Evolutionary conservation across 352 stramenopile genomes (phyloP), one percentile per base, ranked within the genome.

Genomic region (Globisporangium paroecandrum): DNA sequence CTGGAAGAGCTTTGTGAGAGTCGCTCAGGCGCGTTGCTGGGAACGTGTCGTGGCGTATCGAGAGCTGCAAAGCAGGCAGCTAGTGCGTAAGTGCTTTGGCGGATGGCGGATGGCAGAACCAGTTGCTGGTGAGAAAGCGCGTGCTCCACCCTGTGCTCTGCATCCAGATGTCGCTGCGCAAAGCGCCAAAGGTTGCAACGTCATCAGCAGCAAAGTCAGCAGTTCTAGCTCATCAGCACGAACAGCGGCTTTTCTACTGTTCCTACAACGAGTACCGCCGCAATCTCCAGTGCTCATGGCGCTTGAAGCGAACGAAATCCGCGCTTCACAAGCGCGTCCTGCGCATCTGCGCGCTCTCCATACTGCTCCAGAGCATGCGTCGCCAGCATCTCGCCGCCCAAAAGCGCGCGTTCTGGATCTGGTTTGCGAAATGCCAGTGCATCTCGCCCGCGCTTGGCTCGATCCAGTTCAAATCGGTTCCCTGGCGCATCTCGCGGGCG

Each of bases 391-490:
- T 53, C 10, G 34, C 22, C 1, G 25, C 66, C 0, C 54, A 77
- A 20, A 78, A 73, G 18, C 76, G 71, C 54, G 67, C 81, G 20
- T 41, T 88, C 12, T 89, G 81, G 79, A 53, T 54, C n/a, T 89
- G 81, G 81, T 78, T 88, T 51, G 64, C 69, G 3, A 62, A 49
- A 22, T 61, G 74, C 3, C 78, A 84, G 29, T 20, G 38, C 43
- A 68, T 69, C 24, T 81, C 77, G 7, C 59, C 41, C 0, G 55
- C 69, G 6, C 60, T 86, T 7, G 29, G 54, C 58, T 60, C 58
- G 25, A 61, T 68, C 5, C 60, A 24, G 36, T 80, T 76, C 56
- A 27, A n/a, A 3, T 54, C 61, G 38, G 29, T 79, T 10, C 71
- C 71, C 5, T 77, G 74, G 71, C 56, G 65, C 4, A 53, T 47